These are phyloP conservation scores for Penicillium silybi DNA, from an alignment of 495 filamentous ascomycete species.

Conservation along the genomic window DNA sequence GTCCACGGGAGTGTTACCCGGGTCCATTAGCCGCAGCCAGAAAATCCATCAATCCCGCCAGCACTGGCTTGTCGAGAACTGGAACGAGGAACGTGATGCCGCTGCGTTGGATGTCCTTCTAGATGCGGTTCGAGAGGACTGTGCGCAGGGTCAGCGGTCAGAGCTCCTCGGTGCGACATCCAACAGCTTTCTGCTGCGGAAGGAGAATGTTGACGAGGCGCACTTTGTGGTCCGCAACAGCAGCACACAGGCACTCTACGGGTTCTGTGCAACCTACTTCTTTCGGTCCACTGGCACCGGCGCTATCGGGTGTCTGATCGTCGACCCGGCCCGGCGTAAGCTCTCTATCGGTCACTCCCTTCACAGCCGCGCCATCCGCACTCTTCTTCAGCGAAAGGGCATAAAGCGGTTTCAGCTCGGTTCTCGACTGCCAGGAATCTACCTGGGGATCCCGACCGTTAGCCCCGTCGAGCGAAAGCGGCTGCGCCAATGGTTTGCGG, in stretches of 20 bases:
- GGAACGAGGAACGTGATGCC: conserved; percentile 71
- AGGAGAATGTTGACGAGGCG: conserved; percentile 64
- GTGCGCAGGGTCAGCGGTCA: conserved; percentile 51
- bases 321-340: conserved; percentile 77
- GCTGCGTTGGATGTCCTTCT: conserved; percentile 66
- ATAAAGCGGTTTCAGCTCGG: conserved; percentile 77
- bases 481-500: conserved; percentile 61
- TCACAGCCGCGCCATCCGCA: conserved; percentile 74
- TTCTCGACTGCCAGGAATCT: conserved; percentile 71
- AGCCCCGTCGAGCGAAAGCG: conserved; percentile 57
- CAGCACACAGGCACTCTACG: conserved; percentile 80
- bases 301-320: conserved; percentile 77
- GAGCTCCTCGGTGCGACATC: conserved; percentile 65
- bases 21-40: conserved; percentile 75
- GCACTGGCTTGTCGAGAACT: conserved; percentile 85
- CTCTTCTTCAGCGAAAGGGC: conserved; percentile 61
- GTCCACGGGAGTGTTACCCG: conserved; percentile 70
- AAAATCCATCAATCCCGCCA: conserved; percentile 77
- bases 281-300: conserved; percentile 64
- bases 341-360: conserved; percentile 83
- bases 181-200: conserved; percentile 67
- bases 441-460: conserved; percentile 69
- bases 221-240: conserved; percentile 92
- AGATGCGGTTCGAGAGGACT: conserved; percentile 56
- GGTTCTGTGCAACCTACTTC: conserved; percentile 84